Percentiles rank a stretch among this genome's conserved stretches.
phyloP scores from a whole-genome alignment of 1,139 yeast species.

The Suhomyces taliae region DNA sequence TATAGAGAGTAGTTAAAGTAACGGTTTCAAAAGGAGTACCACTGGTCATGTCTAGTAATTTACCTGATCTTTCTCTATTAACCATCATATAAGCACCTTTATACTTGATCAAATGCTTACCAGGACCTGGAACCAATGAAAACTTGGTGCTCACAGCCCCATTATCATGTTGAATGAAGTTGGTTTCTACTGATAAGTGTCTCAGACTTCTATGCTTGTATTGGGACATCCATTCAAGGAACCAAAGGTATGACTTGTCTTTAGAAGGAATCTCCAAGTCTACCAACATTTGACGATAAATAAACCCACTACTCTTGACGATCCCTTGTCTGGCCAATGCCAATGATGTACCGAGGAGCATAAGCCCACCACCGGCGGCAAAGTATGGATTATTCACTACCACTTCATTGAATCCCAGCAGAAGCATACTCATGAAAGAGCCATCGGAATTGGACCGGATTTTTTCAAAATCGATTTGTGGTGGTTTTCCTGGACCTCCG shows the following conservation, averaged over 20 bases:
- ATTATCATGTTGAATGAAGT: constrained; percentile 84
- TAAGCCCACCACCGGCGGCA: constrained; percentile 96
- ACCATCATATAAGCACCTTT: constrained; percentile 88
- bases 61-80: constrained; percentile 86
- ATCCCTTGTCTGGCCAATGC: constrained; percentile 77
- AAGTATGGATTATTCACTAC: constrained; percentile 83
- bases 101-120: constrained; percentile 83
- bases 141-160: constrained; percentile 88
- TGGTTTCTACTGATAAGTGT: constrained; percentile 88
- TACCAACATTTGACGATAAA: constrained; percentile 82
- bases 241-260: constrained; percentile 94
- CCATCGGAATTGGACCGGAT: constrained; percentile 42
- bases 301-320: constrained; percentile 59
- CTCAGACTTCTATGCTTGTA: constrained; percentile 72
- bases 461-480: constrained; percentile 36
- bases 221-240: constrained; percentile 93
- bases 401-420: constrained; percentile 50
- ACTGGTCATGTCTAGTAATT: constrained; percentile 81
- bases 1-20: constrained; percentile 82
- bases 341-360: constrained; percentile 86
- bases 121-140: constrained; percentile 97
- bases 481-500: constrained; percentile 4
- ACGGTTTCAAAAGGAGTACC: constrained; percentile 97
- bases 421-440: constrained; percentile 32
- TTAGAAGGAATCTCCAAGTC: constrained; percentile 92